phyloP scores from a whole-genome alignment of 805 yeast species.

The Lipomyces yamanashiensis region DNA sequence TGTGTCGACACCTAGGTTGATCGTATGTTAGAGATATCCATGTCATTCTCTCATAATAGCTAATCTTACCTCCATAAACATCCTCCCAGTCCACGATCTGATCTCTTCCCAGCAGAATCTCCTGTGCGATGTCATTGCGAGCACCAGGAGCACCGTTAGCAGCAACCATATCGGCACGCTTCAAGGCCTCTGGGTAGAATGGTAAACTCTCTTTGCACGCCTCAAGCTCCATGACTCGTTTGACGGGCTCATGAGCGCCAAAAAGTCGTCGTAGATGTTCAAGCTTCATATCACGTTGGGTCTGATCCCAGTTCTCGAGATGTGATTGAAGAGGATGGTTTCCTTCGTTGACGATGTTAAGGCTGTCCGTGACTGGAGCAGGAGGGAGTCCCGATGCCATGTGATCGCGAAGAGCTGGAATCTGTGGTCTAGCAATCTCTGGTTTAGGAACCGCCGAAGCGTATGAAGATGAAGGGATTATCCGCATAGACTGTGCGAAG shows the following conservation, averaged over 20 bases:
- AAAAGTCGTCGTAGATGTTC: conserved; percentile 81
- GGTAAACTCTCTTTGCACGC: conserved; percentile 45
- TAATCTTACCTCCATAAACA: conserved; percentile 50
- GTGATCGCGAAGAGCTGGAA: conserved; percentile 28
- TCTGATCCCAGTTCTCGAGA: conserved; percentile 76
- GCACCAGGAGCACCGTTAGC: conserved; percentile 52
- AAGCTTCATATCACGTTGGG: conserved; percentile 69
- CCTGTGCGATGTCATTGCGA: conserved; percentile 65
- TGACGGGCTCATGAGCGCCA: conserved; percentile 94
- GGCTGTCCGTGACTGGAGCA: conserved; percentile 48
- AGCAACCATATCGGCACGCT: conserved; percentile 44
- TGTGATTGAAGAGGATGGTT: conserved; percentile 85
- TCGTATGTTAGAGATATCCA: not conserved
- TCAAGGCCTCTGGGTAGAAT: conserved; percentile 33
- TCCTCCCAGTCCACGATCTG: conserved; percentile 91
- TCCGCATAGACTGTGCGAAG: conserved; percentile 21
- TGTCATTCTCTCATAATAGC: not conserved
- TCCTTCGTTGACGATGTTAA: conserved; percentile 56
- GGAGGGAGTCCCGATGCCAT: conserved; percentile 22
- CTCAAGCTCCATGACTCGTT: conserved; percentile 84
- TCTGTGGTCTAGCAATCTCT: conserved; percentile 11
- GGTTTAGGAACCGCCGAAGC: conserved; percentile 29
- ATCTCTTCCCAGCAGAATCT: conserved; percentile 80
- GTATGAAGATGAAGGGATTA: conserved; percentile 19
- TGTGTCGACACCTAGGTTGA: conserved; percentile 19